Conservation (phyloP, 176 grass and related monocot genomes). For the Phoenix roebelenii region DNA sequence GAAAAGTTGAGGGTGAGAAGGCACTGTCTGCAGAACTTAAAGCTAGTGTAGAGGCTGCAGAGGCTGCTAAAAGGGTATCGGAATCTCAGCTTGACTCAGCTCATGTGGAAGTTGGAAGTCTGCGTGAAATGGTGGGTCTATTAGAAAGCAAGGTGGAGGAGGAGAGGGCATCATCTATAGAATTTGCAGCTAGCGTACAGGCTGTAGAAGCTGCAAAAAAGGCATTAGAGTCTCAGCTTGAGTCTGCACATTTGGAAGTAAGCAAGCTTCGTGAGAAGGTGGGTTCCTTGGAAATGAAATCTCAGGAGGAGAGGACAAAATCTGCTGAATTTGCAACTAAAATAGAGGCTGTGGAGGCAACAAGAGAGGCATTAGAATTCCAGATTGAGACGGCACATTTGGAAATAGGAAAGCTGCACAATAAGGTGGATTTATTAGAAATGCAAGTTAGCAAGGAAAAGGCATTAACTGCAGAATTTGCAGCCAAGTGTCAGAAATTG, state of each 20-base stretch:
- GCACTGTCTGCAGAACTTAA: conserved; percentile 38
- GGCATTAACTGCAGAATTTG: conserved; percentile 58
- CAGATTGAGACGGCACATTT: conserved; percentile 51
- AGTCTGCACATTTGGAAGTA: conserved; percentile 27
- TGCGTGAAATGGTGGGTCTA: conserved; percentile 31
- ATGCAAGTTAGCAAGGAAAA: conserved; percentile 68
- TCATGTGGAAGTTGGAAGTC: conserved; percentile 33
- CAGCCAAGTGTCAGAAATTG: conserved; percentile 67
- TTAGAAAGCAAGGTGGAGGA: conserved; percentile 38
- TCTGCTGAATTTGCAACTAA: conserved; percentile 57
- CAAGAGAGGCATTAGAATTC: conserved; percentile 36
- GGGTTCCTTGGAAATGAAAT: conserved; percentile 35
- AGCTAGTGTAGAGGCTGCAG: conserved; percentile 36
- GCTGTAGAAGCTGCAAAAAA: conserved; percentile 27
- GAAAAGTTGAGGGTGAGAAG: conserved; percentile 43
- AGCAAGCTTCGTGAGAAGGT: conserved; percentile 38
- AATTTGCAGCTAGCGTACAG: conserved; percentile 39
- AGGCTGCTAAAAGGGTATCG: conserved; percentile 34
- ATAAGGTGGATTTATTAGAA: conserved; percentile 53
- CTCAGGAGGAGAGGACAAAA: conserved; percentile 52
- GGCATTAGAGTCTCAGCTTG: conserved; percentile 32
- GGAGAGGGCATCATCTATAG: conserved; percentile 36
- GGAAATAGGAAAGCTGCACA: conserved; percentile 42
- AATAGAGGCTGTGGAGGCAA: conserved; percentile 38
- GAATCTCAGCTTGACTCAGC: conserved; percentile 43